A percentile compares a stretch with the other conserved stretches of the same genome.
Conservation (phyloP, 371 early-diverging fungal genomes). For the Polyrhizophydium stewartii region DNA sequence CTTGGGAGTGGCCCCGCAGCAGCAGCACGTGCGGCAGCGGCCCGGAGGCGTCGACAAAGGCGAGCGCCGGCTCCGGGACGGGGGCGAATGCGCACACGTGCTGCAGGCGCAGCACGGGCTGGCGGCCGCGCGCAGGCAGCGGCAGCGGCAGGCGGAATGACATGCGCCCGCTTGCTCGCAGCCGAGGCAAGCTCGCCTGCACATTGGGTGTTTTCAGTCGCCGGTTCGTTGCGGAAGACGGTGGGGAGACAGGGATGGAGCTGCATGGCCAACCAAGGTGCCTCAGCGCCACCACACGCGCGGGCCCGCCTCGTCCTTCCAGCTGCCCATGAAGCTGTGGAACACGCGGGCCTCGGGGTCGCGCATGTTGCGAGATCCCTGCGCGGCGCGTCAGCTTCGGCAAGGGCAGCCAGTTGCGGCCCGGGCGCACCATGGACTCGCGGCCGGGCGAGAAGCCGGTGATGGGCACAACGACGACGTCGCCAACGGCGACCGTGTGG, state of each 20-base stretch:
- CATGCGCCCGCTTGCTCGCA: background rate
- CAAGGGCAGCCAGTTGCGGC: too few species aligned
- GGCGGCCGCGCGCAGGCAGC: background rate
- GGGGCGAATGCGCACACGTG: background rate
- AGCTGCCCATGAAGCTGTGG: too few species aligned
- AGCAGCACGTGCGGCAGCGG: background rate
- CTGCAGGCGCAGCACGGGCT: background rate
- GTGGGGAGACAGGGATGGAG: background rate
- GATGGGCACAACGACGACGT: background rate
- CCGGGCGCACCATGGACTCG: background rate
- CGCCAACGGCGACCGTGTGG: background rate
- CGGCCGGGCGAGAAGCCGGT: background rate
- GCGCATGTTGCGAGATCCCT: too few species aligned
- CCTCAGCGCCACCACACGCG: too few species aligned
- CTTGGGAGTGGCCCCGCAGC: background rate
- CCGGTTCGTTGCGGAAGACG: too few species aligned
- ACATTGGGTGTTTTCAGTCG: too few species aligned
- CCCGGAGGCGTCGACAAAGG: background rate
- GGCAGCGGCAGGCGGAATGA: background rate
- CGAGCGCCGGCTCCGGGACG: background rate
- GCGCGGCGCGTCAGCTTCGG: too few species aligned
- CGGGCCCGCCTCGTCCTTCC: too few species aligned
- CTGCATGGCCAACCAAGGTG: background rate
- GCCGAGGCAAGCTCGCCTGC: background rate
- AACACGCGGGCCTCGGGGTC: too few species aligned